Conservation (phyloP, 768 basidiomycete species). For the Lactifluus subvellereus region DNA sequence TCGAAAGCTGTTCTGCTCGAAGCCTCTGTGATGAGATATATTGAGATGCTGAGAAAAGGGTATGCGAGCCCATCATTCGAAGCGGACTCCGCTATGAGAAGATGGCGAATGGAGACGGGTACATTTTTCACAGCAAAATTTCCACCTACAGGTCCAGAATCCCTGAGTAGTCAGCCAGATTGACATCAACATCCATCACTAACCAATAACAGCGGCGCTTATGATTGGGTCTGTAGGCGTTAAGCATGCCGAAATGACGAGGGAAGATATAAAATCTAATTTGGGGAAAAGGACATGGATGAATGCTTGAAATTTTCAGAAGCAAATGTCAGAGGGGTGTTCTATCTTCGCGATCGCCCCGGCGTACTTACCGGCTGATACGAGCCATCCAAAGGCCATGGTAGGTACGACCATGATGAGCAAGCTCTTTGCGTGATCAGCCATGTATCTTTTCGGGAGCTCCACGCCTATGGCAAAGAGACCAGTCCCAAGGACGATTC, state of each 20-base stretch:
- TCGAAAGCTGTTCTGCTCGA: constrained; percentile 58
- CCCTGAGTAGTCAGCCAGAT: not conserved
- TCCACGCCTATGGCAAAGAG: constrained; percentile 96
- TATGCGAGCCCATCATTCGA: constrained; percentile 96
- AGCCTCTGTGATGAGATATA: constrained; percentile 76
- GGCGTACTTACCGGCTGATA: constrained; percentile 51
- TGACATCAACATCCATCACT: constrained; percentile 18
- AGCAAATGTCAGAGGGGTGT: not conserved
- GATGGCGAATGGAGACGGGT: constrained; percentile 66
- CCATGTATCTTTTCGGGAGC: constrained; percentile 80
- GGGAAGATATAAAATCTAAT: constrained; percentile 64
- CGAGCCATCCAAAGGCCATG: constrained; percentile 81
- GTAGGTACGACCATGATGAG: constrained; percentile 70
- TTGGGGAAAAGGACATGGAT: constrained; percentile 67
- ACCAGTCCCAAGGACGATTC: constrained; percentile 84
- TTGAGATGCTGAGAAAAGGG: constrained; percentile 80
- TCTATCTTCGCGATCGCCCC: not conserved
- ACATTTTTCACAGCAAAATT: constrained; percentile 66
- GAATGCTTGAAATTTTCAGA: constrained; percentile 39
- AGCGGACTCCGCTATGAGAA: constrained; percentile 86
- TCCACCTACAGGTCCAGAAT: constrained; percentile 43
- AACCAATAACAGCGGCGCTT: constrained; percentile 74
- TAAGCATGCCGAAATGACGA: constrained; percentile 84
- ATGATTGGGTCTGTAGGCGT: constrained; percentile 96
- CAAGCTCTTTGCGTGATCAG: constrained; percentile 66